A percentile compares a stretch with the other conserved stretches of the same genome.
These are phyloP conservation scores for Silybum marianum DNA, from an alignment of 129 eudicot genomes.

Conservation along the genomic window DNA sequence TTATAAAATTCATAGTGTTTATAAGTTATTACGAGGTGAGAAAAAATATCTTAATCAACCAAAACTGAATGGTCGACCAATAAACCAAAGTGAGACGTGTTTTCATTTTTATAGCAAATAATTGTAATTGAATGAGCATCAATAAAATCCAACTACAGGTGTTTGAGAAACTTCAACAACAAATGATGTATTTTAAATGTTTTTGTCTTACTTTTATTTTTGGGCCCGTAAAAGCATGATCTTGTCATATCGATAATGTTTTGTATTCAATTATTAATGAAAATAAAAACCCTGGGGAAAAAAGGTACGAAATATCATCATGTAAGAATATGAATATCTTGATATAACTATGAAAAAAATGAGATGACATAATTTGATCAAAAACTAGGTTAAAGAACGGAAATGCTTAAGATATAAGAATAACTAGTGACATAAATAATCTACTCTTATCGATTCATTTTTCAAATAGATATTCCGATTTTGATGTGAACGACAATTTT, in stretches of 20 bases:
- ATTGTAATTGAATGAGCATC: neutral
- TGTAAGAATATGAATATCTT: too few relatives aligned
- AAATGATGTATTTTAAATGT: neutral
- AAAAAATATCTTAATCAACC: neutral
- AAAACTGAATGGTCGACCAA: neutral
- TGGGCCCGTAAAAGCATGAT: neutral
- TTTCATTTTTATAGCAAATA: neutral
- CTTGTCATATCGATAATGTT: neutral
- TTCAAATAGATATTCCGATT: neutral
- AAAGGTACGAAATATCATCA: neutral
- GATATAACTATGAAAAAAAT: neutral
- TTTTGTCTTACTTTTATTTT: neutral
- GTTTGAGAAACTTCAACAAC: neutral
- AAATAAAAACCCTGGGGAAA: neutral
- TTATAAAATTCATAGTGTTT: neutral
- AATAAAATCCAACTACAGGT: neutral
- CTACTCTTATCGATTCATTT: neutral
- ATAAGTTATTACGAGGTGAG: neutral
- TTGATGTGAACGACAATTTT: neutral
- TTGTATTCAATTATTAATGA: neutral
- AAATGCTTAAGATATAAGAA: neutral
- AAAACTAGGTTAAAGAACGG: neutral
- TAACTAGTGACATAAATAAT: neutral
- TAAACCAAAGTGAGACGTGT: neutral
- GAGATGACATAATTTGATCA: neutral